These are phyloP conservation scores for Goffeauzyma gilvescens DNA, from an alignment of 768 basidiomycete species.

Conservation along the genomic window DNA sequence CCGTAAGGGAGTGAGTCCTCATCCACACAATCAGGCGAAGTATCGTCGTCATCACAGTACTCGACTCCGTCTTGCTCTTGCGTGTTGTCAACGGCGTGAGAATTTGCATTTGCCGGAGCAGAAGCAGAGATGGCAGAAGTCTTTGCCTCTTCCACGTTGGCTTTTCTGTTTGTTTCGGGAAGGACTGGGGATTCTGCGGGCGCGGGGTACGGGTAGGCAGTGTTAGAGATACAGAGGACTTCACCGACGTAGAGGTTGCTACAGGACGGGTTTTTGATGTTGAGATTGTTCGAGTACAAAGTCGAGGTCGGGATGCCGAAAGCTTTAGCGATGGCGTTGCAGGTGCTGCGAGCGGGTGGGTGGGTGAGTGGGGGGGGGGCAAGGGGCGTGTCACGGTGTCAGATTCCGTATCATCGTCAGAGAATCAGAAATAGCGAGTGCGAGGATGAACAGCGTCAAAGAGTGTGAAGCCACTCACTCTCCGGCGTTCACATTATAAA, in stretches of 20 bases:
- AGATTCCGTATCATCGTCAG: background rate
- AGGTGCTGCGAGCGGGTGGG: slow-evolving; percentile 31
- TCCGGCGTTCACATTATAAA: slow-evolving; percentile 41
- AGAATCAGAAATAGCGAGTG: too few species aligned
- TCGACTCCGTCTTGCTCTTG: too few species aligned
- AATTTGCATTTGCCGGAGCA: too few species aligned
- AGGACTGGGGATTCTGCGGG: too few species aligned
- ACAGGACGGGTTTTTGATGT: slow-evolving; percentile 37
- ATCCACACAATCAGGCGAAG: slow-evolving; percentile 4
- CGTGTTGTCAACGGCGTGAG: too few species aligned
- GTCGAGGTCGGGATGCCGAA: slow-evolving; percentile 40
- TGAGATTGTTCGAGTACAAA: slow-evolving; percentile 54
- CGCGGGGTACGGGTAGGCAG: slow-evolving; percentile 37
- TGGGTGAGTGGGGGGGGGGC: background rate
- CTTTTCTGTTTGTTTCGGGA: too few species aligned
- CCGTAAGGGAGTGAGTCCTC: slow-evolving; percentile 7
- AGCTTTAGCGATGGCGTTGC: slow-evolving; percentile 37
- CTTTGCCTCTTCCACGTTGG: too few species aligned
- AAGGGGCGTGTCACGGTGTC: background rate
- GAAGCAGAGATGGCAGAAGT: too few species aligned
- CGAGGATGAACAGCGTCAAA: too few species aligned
- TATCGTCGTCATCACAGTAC: slow-evolving; percentile 5
- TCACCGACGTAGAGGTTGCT: slow-evolving; percentile 57
- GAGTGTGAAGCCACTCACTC: slow-evolving; percentile 35
- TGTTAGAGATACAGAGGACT: slow-evolving; percentile 43